phyloP scores from a whole-genome alignment of 371 early-diverging fungal species.

The Apophysomyces elegans region DNA sequence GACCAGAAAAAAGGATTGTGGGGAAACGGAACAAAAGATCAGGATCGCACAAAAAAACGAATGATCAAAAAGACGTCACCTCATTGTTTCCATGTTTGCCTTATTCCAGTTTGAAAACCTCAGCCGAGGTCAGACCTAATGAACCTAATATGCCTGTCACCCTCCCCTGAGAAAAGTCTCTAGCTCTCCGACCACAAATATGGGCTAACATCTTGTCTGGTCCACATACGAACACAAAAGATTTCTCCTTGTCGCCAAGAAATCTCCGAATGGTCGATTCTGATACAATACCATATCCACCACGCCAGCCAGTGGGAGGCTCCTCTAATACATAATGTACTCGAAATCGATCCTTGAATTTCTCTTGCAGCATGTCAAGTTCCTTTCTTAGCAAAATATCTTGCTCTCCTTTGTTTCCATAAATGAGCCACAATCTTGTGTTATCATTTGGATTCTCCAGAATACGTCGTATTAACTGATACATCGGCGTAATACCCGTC shows the following conservation, averaged over 20 bases:
- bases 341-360: conserved; percentile 78
- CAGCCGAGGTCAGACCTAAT: conserved; percentile 35
- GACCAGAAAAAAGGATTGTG: conserved; percentile 2
- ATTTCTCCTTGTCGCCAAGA: conserved; percentile 49
- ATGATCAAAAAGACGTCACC: conserved; percentile 7
- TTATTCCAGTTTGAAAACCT: conserved; percentile 50
- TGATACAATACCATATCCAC: conserved; percentile 82
- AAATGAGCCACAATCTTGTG: conserved; percentile 76
- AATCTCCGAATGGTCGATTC: conserved; percentile 73
- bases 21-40: conserved; percentile 15
- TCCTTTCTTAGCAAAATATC: conserved; percentile 88
- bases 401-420: conserved; percentile 85
- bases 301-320: conserved; percentile 79
- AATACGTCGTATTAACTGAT: conserved; percentile 80
- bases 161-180: conserved; percentile 46
- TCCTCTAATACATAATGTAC: conserved; percentile 85
- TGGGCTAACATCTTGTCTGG: conserved; percentile 45
- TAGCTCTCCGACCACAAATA: conserved; percentile 48
- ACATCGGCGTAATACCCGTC: conserved; percentile 95
- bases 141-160: conserved; percentile 42
- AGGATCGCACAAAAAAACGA: conserved; percentile 12
- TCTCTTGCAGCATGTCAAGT: conserved; percentile 72
- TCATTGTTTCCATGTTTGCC: not conserved
- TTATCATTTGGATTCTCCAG: conserved; percentile 80
- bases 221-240: conserved; percentile 49